Conservation (phyloP, 2,329 filamentous ascomycete species). For the Cyphellophora europaea region DNA sequence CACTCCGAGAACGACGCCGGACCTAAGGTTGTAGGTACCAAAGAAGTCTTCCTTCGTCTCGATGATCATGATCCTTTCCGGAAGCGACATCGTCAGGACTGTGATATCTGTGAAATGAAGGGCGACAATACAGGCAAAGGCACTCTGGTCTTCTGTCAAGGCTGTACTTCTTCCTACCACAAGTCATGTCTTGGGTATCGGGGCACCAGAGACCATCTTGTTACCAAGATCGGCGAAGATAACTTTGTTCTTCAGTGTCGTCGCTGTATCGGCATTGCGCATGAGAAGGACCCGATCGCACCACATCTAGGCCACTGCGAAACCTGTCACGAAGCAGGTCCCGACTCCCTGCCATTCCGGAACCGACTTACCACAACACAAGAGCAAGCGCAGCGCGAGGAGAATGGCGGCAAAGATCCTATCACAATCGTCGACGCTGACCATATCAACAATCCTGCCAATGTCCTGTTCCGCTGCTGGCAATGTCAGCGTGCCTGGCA, state of each 20-base stretch:
- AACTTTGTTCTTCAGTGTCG: conserved; percentile 84
- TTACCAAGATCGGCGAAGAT: conserved; percentile 70
- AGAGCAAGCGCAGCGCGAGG: conserved; percentile 72
- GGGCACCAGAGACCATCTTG: conserved; percentile 68
- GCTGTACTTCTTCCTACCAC: conserved; percentile 77
- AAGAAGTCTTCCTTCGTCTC: conserved; percentile 62
- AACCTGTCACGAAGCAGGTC: conserved; percentile 55
- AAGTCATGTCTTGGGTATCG: conserved; percentile 71
- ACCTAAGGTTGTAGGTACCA: conserved; percentile 53
- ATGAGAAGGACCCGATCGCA: conserved; percentile 58
- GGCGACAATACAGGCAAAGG: conserved; percentile 52
- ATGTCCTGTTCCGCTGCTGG: conserved; percentile 74
- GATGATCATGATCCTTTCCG: conserved; percentile 57
- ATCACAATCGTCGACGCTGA: conserved; percentile 52
- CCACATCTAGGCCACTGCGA: conserved; percentile 67
- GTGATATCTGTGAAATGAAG: conserved; percentile 59
- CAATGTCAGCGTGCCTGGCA: conserved; percentile 74
- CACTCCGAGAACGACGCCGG: conserved; percentile 28
- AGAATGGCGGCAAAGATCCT: conserved; percentile 73
- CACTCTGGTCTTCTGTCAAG: conserved; percentile 76
- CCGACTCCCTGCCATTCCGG: conserved; percentile 67
- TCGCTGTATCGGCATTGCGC: conserved; percentile 63
- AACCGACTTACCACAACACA: conserved; percentile 62
- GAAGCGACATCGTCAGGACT: conserved; percentile 58
- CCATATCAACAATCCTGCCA: conserved; percentile 64